phyloP scores from a whole-genome alignment of 2,329 filamentous ascomycete species.

The Pseudogymnoascus sp. region DNA sequence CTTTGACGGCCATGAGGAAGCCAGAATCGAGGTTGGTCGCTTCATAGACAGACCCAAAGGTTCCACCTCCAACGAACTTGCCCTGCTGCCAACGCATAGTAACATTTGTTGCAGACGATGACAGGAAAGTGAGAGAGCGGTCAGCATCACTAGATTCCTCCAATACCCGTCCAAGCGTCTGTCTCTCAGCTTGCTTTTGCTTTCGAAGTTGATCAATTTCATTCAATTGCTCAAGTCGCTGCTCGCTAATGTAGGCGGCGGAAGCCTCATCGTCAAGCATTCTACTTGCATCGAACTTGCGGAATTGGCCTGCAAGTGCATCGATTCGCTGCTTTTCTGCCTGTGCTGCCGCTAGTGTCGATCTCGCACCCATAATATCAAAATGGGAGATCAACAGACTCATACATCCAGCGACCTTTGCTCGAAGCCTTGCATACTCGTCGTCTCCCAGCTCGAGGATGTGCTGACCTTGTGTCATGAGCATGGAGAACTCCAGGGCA shows the following conservation, averaged over 20 bases:
- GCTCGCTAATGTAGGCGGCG: constrained; percentile 60
- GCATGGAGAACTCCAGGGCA: constrained; percentile 92
- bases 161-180: constrained; percentile 79
- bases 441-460: constrained; percentile 84
- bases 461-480: constrained; percentile 88
- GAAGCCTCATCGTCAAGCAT: constrained; percentile 79
- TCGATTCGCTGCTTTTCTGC: constrained; percentile 86
- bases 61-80: constrained; percentile 94
- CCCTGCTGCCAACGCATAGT: constrained; percentile 97
- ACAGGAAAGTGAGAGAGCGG: constrained; percentile 85
- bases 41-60: constrained; percentile 94
- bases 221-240: constrained; percentile 63
- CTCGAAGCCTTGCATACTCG: constrained; percentile 73
- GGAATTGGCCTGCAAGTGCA: constrained; percentile 65
- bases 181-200: constrained; percentile 73
- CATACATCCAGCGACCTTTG: constrained; percentile 96
- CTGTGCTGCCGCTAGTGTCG: constrained; percentile 75
- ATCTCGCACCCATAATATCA: constrained; percentile 96
- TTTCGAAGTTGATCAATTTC: constrained; percentile 71
- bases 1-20: constrained; percentile 96
- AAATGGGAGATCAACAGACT: constrained; percentile 95
- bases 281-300: constrained; percentile 67
- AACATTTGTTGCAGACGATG: constrained; percentile 88
- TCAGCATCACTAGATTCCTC: constrained; percentile 95
- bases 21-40: constrained; percentile 96